Conservation (phyloP, 192 early-diverging fungal genomes). For the Coemansia pectinata region DNA sequence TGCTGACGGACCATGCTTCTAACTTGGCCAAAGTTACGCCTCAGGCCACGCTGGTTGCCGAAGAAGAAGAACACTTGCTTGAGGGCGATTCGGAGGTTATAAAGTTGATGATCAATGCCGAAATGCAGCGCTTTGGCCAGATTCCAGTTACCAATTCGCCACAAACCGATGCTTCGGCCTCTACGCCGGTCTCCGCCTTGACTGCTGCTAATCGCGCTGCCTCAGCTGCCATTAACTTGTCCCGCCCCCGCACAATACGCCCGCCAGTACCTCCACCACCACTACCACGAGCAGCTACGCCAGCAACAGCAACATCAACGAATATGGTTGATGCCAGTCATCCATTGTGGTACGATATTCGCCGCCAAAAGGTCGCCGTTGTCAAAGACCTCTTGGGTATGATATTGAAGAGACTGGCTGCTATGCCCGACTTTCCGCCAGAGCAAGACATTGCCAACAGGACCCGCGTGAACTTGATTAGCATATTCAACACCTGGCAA, state of each 20-base stretch:
- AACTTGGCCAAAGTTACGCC: constrained; percentile 20
- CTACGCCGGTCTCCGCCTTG: not conserved
- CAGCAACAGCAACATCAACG: no score
- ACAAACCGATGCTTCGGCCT: not conserved
- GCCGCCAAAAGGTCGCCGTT: not conserved
- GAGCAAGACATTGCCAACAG: not conserved
- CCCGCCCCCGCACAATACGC: not conserved
- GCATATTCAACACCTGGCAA: not conserved
- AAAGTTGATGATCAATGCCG: constrained; percentile 5
- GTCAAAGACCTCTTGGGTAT: not conserved
- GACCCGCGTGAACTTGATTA: not conserved
- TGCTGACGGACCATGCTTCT: constrained; percentile 11
- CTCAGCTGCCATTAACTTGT: no score
- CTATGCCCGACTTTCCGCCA: not conserved
- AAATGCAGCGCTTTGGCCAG: constrained; percentile 34
- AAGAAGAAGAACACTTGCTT: constrained; percentile 32
- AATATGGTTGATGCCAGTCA: not conserved
- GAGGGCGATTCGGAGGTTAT: constrained; percentile 13
- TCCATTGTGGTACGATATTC: not conserved
- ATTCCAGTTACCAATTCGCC: not conserved
- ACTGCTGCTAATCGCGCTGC: not conserved
- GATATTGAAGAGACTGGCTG: not conserved
- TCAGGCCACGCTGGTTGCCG: constrained; percentile 40
- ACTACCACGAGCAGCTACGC: not conserved
- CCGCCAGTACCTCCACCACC: not conserved